A percentile compares a stretch with the other conserved stretches of the same genome.
Evolutionary conservation across 352 stramenopile species (phyloP).

Genomic region (Phytopythium boreale): DNA sequence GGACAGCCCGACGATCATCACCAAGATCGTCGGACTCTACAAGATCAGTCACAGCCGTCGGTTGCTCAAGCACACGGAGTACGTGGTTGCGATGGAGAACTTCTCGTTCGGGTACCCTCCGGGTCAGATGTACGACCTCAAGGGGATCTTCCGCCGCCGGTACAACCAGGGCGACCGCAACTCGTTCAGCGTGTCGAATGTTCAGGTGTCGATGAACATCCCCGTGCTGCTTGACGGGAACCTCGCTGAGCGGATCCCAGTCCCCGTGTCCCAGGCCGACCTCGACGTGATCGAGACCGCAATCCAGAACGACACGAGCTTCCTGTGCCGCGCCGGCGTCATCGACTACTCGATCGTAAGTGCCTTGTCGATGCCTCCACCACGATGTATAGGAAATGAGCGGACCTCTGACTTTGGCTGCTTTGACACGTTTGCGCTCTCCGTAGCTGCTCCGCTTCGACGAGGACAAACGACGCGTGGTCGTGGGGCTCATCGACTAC

Average conservation of each 20-base stretch:
- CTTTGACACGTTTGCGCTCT: not conserved
- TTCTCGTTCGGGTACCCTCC: slow-evolving; percentile 74
- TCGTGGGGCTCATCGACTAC: slow-evolving; percentile 84
- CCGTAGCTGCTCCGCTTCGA: slow-evolving; percentile 75
- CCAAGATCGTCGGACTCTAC: slow-evolving; percentile 82
- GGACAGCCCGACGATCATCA: slow-evolving; percentile 65
- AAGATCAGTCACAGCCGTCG: slow-evolving; percentile 64
- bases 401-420: not conserved
- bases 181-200: slow-evolving; percentile 36
- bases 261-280: slow-evolving; percentile 66
- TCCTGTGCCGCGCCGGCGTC: slow-evolving; percentile 68
- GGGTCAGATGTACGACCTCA: slow-evolving; percentile 86
- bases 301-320: slow-evolving; percentile 76
- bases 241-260: slow-evolving; percentile 73
- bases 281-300: slow-evolving; percentile 58
- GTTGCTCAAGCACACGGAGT: slow-evolving; percentile 74
- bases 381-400: not conserved
- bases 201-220: slow-evolving; percentile 49
- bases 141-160: slow-evolving; percentile 75
- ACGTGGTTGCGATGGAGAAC: slow-evolving; percentile 87
- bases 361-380: not conserved
- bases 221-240: slow-evolving; percentile 81
- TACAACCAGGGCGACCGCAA: slow-evolving; percentile 49
- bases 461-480: slow-evolving; percentile 67
- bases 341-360: slow-evolving; percentile 87